Evolutionary conservation across 2,329 filamentous ascomycete genomes (phyloP), one percentile per base, ranked within the genome.

Genomic region (Dactylellina drechsleri): DNA sequence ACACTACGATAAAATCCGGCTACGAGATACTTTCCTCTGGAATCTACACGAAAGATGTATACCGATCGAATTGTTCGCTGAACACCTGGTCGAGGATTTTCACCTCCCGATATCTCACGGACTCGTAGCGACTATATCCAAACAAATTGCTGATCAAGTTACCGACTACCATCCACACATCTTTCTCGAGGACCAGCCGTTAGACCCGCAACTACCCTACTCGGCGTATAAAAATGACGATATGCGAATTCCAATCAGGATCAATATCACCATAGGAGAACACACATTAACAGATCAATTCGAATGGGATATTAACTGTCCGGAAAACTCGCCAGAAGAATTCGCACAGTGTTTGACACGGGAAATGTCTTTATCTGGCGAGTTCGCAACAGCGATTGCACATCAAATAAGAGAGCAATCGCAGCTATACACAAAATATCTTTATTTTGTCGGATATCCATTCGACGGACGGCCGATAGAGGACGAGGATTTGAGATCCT

Each of bases 301-400:
- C 76, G 95, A 99, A 82, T 99, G 95, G 95, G 95, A 99, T 79
- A 93, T 98, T 81, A 98, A 98, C 83, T 96, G 97, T 81, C 91
- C 93, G 0, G 84, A 90, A 65, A 99, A 99, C 82, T 96, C 91
- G 0, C 93, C 95, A 1, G 95, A 99, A 83, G 92, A 96, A 70
- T 99, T 99, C 81, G 95, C 95, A 26, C 85, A 88, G 76, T 90
- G 90, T 81, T 96, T 98, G 92, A 89, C 93, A 0, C 88, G 89
- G 72, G 95, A 99, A 80, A 86, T 99, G 26, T 93, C 93, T 3
- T 86, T 99, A 16, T 92, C 92, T 0, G 95, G 95, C 77, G 95
- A 99, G 82, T 99, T 99, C 80, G 93, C 92, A 1, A 99, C 95
- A 0, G 94, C 95, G 6, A 98, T 99, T 81, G 95, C 95, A 12